These are phyloP conservation scores for Linnemannia hyalina DNA, from an alignment of 192 early-diverging fungal genomes.

Conservation along the genomic window DNA sequence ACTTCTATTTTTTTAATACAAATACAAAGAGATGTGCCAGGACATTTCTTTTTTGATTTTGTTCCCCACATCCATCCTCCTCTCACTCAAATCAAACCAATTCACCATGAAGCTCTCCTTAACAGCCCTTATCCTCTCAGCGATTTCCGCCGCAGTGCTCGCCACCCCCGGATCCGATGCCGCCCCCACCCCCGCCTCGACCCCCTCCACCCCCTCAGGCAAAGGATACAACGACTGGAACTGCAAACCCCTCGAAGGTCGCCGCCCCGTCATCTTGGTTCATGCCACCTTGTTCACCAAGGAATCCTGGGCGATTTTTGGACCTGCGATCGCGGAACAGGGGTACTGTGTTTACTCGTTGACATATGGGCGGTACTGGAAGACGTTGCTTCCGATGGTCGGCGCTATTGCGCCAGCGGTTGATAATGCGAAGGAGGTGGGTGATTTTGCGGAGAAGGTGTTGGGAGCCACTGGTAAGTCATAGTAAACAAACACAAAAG, in stretches of 20 bases:
- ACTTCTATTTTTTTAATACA: no score
- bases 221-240: conserved; percentile 43
- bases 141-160: not conserved
- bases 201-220: not conserved
- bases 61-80: not conserved
- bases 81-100: not conserved
- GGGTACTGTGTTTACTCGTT: conserved; percentile 8
- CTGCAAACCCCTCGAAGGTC: conserved; percentile 27
- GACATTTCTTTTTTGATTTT: no score
- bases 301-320: not conserved
- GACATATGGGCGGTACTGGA: not conserved
- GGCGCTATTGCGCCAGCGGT: not conserved
- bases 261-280: conserved; percentile 25
- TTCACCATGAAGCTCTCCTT: not conserved
- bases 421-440: not conserved
- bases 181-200: not conserved
- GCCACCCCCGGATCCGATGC: not conserved
- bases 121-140: not conserved
- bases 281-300: not conserved
- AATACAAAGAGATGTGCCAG: no score
- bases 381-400: not conserved
- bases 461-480: conserved; percentile 9
- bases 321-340: not conserved
- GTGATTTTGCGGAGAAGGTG: not conserved
- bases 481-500: not conserved